Conservation (phyloP, 768 basidiomycete genomes). For the Russula ochroleuca region DNA sequence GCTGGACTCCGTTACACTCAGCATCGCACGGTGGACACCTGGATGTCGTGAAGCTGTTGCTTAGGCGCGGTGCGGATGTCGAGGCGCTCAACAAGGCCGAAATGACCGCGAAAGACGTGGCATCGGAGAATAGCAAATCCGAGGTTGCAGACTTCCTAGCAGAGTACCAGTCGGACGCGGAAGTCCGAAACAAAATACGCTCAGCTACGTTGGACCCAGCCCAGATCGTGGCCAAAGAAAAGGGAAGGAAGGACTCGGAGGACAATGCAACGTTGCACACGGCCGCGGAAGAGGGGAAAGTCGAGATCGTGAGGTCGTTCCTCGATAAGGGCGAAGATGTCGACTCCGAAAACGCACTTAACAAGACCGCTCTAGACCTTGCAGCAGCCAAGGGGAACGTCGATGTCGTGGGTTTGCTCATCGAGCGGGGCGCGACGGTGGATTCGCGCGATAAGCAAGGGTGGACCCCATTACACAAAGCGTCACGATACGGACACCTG, state of each 20-base stretch:
- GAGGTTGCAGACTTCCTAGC: slow-evolving; percentile 6
- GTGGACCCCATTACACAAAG: slow-evolving; percentile 11
- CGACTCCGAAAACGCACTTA: neutral
- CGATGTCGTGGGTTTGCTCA: neutral
- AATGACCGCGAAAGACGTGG: neutral
- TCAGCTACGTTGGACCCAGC: neutral
- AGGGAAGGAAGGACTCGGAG: too few relatives aligned
- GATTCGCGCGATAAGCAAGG: neutral
- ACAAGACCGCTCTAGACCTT: neutral
- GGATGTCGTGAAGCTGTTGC: neutral
- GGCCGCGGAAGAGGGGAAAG: neutral
- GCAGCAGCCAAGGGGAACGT: slow-evolving; percentile 2
- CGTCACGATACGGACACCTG: neutral
- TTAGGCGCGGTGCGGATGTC: neutral
- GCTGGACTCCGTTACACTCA: slow-evolving; percentile 9
- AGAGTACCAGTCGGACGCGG: neutral
- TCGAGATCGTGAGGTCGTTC: neutral
- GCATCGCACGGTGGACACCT: slow-evolving; percentile 3
- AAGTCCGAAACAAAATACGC: neutral
- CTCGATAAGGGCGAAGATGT: neutral
- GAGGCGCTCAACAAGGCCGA: neutral
- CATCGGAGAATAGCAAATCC: neutral
- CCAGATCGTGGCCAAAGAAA: neutral
- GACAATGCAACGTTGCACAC: neutral
- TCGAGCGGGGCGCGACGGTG: neutral